Evolutionary conservation across 2,329 filamentous ascomycete genomes (phyloP), one percentile per base, ranked within the genome.

Genomic region (Annulohypoxylon truncatum): DNA sequence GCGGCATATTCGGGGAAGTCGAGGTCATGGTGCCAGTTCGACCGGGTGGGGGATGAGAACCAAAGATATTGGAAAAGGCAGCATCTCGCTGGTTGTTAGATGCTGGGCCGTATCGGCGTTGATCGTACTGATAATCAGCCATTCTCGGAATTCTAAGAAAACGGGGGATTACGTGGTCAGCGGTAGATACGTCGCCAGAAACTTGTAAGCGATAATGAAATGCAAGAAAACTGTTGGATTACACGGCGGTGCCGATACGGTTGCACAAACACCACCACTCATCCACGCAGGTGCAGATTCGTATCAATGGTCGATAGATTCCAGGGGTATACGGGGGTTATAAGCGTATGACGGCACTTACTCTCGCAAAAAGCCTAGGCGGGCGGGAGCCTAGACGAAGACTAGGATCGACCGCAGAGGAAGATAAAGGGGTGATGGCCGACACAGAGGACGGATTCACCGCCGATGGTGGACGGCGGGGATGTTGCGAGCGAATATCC

Each of bases 11-110:
- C 51, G 83, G 80, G 52, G 78, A 86, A 70, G 93, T 90, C 60
- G 92, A 94, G 69, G 90, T 96, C 94, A 98, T 97, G 24, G 95
- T 97, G 77, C 97, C 94, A 62, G 94, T 96, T 78, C 96, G 91
- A 63, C 95, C 95, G 47, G 92, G 89, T 48, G 93, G 93, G 70
- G 93, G 94, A 70, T 92, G 87, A 70, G 89, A 90, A 73, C 95
- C 96, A 78, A 98, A 99, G 77, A 98, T 98, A 81, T 95, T 95
- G 71, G 92, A 93, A 80, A 96, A 99, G 71, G 95, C 96, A 72
- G 93, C 93, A 87, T 99, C 94, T 82, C 96, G 91, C 81, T 96
- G 92, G 75, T 84, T 85, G 76, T 85, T 85, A 69, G 83, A 82
- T 58, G 82, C 76, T 22, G 80, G 77, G 63, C 84, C 83, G 84